Evolutionary conservation across 2,329 filamentous ascomycete genomes (phyloP).

Genomic region (Alternaria ethzedia): DNA sequence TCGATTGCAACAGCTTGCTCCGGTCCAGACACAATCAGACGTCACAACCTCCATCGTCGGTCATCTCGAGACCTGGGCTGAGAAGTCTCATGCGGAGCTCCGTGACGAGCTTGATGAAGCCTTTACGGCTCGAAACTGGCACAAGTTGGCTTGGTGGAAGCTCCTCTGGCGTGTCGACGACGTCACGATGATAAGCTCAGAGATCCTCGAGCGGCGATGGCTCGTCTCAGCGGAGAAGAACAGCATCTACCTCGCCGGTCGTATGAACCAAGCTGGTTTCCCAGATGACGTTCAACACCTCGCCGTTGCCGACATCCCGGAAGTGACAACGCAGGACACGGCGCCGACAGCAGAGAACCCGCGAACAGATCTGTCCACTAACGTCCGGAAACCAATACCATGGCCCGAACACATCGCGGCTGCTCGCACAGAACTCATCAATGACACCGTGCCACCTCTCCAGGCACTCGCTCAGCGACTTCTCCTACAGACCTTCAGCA

Average conservation of each 20-base stretch:
- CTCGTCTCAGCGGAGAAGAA: conserved; percentile 78
- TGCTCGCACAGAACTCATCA: conserved; percentile 62
- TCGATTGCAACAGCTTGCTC: conserved; percentile 43
- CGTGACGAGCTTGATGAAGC: conserved; percentile 79
- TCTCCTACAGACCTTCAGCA: conserved; percentile 76
- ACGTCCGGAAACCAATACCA: conserved; percentile 47
- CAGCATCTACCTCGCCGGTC: conserved; percentile 82
- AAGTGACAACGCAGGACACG: conserved; percentile 23
- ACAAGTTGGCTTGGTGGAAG: conserved; percentile 88
- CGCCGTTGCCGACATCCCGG: conserved; percentile 10
- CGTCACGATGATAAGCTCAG: conserved; percentile 79
- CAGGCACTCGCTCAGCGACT: conserved; percentile 55
- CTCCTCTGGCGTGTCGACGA: conserved; percentile 95
- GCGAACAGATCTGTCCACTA: conserved; percentile 31
- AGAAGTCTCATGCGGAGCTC: conserved; percentile 81
- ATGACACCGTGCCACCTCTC: conserved; percentile 51
- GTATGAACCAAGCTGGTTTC: conserved; percentile 70
- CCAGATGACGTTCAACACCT: conserved; percentile 29
- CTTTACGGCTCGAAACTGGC: conserved; percentile 78
- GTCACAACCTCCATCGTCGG: conserved; percentile 60
- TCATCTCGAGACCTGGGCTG: conserved; percentile 74
- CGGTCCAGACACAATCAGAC: conserved; percentile 50
- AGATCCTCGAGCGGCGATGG: conserved; percentile 79
- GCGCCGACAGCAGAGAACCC: conserved; percentile 26
- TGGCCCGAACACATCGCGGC: conserved; percentile 80